phyloP scores from a whole-genome alignment of 306 rosid species.

The Cicer judaicum region DNA sequence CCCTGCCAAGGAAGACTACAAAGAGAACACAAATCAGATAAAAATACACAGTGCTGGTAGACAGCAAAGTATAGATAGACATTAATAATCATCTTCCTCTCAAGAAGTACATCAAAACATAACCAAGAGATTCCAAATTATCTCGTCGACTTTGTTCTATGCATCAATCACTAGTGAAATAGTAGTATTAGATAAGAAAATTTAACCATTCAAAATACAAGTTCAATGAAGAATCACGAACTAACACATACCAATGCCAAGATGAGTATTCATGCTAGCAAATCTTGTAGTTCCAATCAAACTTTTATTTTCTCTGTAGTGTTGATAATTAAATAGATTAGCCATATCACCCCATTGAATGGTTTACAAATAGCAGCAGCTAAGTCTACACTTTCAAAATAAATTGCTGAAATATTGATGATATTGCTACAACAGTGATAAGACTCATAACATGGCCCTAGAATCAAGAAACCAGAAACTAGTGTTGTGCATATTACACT shows the following conservation, averaged over 20 bases:
- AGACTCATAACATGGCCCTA: not conserved
- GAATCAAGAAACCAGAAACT: too few species aligned
- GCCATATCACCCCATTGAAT: constrained; percentile 3
- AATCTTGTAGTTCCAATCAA: constrained; percentile 94
- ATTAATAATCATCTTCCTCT: too few species aligned
- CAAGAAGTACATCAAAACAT: too few species aligned
- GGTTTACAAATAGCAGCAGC: constrained; percentile 2
- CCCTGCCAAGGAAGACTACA: too few species aligned
- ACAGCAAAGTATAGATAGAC: too few species aligned
- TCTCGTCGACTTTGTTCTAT: constrained; percentile 96
- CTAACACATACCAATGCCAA: constrained; percentile 70
- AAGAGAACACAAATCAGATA: too few species aligned
- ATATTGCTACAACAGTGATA: not conserved
- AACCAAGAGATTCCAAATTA: too few species aligned
- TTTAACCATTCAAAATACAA: constrained; percentile 21
- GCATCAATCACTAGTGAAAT: constrained; percentile 49
- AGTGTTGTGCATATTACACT: too few species aligned
- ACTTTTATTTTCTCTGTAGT: constrained; percentile 91
- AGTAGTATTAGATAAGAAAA: constrained; percentile 44
- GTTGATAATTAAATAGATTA: constrained; percentile 40
- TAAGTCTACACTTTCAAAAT: not conserved
- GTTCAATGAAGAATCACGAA: constrained; percentile 25
- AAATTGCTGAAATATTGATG: constrained; percentile 10
- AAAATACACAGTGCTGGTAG: too few species aligned
- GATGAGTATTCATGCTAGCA: constrained; percentile 98